Evolutionary conservation across 805 yeast genomes (phyloP), one percentile per base, ranked within the genome.

Genomic region (Candida krabiensis): DNA sequence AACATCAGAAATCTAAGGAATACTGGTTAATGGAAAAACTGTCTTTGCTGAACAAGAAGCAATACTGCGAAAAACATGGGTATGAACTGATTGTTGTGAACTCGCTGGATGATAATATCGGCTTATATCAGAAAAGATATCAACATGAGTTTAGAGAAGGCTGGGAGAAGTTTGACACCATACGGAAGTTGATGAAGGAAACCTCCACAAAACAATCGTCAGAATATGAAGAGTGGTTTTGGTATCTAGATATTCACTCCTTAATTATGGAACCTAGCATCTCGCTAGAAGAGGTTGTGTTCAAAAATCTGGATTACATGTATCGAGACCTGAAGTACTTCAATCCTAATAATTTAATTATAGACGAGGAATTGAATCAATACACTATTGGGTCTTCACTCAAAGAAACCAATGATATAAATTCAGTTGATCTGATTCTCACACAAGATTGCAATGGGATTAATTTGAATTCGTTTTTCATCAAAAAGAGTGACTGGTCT

Each of bases 141-240:
- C 71, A 73, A 32, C 71, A 71, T 53, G 77, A 72, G 37, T 65
- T 65, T 56, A 62, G 79, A 44, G 71, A 67, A 52, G 70, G 71
- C 3, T 67, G 73, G 73, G 71, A 65, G 45, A 67, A 67, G 41
- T 60, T 66, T 28, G 73, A 68, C 42, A 41, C 57, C 19, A 41
- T 68, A 19, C 54, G 64, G 28, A 58, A 51, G 19, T 59, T 61
- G 1, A 61, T 68, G 64, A 60, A 58, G 35, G 58, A 64, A 33
- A 47, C 55, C n/a, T 26, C 49, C 2, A 27, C 45, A 14, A 60
- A 61, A 9, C 58, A 55, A 26, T 41, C 46, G 17, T 24, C 40
- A 4, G 40, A 38, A 8, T 33, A 46, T 12, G 64, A 59, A 30
- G 61, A 61, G 43, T 67, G 72, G 73, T 64, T 61, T 43, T 68